These are phyloP conservation scores for Aspergillus unguis DNA, from an alignment of 2,329 filamentous ascomycete genomes.

Conservation along the genomic window DNA sequence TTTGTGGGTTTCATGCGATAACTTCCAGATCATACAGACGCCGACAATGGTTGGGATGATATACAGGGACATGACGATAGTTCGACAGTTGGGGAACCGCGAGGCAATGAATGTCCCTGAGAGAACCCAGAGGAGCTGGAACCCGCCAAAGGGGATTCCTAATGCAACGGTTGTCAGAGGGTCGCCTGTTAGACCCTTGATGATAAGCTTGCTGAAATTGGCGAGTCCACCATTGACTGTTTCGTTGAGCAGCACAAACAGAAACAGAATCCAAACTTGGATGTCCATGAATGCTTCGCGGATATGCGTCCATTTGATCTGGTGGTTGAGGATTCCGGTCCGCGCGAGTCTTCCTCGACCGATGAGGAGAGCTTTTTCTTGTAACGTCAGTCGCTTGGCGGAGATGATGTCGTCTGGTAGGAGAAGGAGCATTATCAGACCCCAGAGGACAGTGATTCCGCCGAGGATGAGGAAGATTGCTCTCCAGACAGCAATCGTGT, in stretches of 20 bases:
- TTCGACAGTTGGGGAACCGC: constrained; percentile 50
- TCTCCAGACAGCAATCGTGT: constrained; percentile 44
- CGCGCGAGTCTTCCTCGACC: constrained; percentile 28
- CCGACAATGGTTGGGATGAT: constrained; percentile 53
- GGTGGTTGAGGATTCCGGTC: constrained; percentile 46
- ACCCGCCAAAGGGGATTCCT: constrained; percentile 55
- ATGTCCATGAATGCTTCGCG: constrained; percentile 46
- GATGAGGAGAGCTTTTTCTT: constrained; percentile 46
- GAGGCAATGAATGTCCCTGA: constrained; percentile 53
- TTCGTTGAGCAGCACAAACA: constrained; percentile 53
- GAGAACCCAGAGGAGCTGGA: constrained; percentile 52
- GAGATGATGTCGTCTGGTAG: constrained; percentile 46
- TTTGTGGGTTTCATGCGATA: constrained; percentile 42
- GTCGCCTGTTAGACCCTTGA: constrained; percentile 46
- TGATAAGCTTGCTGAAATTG: constrained; percentile 56
- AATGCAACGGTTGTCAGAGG: constrained; percentile 50
- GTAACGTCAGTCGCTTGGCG: constrained; percentile 41
- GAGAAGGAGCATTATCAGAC: constrained; percentile 37
- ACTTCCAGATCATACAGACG: constrained; percentile 50
- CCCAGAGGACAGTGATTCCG: constrained; percentile 44
- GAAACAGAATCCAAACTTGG: constrained; percentile 46
- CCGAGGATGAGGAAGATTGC: constrained; percentile 48
- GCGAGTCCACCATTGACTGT: constrained; percentile 51
- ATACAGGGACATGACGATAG: constrained; percentile 52
- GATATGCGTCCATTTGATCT: constrained; percentile 50